Evolutionary conservation across 2,329 filamentous ascomycete genomes (phyloP).

Genomic region (Cercospora beticola): DNA sequence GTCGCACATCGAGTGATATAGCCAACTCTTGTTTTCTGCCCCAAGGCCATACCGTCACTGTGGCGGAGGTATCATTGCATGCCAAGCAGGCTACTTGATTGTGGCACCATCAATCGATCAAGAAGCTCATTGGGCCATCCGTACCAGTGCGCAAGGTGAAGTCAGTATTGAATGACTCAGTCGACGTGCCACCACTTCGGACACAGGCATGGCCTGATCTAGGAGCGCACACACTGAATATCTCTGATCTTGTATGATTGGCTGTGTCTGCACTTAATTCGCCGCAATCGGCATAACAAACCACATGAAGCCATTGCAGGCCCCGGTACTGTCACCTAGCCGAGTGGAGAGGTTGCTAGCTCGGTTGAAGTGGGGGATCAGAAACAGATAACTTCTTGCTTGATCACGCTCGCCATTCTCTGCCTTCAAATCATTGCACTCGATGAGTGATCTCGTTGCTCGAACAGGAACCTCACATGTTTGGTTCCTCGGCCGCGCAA

Average conservation of each 20-base stretch:
- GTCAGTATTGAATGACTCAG: not conserved
- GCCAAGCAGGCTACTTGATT: not conserved
- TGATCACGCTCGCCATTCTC: not conserved
- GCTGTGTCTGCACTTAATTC: not conserved
- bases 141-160: not conserved
- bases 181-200: not conserved
- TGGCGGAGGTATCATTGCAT: not conserved
- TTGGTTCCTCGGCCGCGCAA: not conserved
- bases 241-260: not conserved
- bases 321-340: not conserved
- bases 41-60: not conserved
- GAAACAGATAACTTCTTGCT: not conserved
- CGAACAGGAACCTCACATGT: not conserved
- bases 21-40: not conserved
- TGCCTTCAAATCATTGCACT: not conserved
- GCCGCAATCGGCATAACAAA: not conserved
- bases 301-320: not conserved
- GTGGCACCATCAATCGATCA: not conserved
- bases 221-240: not conserved
- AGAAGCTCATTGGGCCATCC: not conserved
- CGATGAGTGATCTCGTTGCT: not conserved
- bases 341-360: not conserved
- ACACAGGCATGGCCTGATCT: not conserved
- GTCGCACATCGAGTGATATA: not conserved
- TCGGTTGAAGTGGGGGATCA: not conserved